Percentiles rank a stretch among this genome's conserved stretches.
These are phyloP conservation scores for Larix sibirica DNA, from an alignment of 83 land plant species.

Conservation along the genomic window DNA sequence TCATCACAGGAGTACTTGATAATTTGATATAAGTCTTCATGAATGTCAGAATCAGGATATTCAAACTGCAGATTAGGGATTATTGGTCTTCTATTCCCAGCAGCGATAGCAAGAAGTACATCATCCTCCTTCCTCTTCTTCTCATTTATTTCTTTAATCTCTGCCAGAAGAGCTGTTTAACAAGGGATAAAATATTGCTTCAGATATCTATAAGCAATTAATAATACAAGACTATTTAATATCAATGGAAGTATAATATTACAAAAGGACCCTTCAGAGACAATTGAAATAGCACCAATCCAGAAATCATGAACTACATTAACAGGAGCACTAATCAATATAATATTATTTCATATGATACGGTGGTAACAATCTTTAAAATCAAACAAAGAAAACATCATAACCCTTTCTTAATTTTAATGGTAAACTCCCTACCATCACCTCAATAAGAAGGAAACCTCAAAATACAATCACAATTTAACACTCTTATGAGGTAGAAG, in stretches of 20 bases:
- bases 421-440: no score
- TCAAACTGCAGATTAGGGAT: conserved; percentile 53
- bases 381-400: background rate
- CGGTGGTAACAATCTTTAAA: background rate
- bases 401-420: background rate
- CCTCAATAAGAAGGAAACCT: no score
- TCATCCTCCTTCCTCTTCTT: conserved; percentile 69
- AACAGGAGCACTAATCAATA: background rate
- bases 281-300: background rate
- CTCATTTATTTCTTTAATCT: conserved; percentile 70
- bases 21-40: conserved; percentile 65
- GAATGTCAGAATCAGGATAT: conserved; percentile 49
- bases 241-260: no score
- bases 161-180: conserved; percentile 50
- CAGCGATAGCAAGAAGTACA: conserved; percentile 50
- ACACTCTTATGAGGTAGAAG: no score
- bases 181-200: background rate
- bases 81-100: conserved; percentile 52
- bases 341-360: background rate
- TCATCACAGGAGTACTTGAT: conserved; percentile 74
- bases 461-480: no score
- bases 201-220: background rate
- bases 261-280: background rate
- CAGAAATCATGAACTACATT: background rate
- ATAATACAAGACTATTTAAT: no score